Percentiles rank a stretch among this genome's conserved stretches.
Conservation (phyloP, 306 rosid species). For the Canavalia ensiformis region DNA sequence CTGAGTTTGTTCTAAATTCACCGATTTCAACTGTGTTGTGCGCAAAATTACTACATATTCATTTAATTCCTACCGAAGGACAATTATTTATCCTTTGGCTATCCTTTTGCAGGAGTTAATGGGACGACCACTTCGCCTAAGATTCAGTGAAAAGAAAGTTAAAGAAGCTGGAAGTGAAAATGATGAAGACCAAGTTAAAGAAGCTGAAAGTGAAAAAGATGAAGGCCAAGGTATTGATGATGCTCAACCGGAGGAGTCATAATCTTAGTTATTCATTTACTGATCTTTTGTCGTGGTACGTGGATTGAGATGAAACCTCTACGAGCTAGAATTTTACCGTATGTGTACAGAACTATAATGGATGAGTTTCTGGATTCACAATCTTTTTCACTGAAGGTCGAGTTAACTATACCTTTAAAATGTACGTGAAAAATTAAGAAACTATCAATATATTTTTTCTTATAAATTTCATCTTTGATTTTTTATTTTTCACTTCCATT, state of each 20-base stretch:
- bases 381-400: slow-evolving; percentile 26
- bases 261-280: slow-evolving; percentile 42
- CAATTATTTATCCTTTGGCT: slow-evolving; percentile 7
- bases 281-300: slow-evolving; percentile 40
- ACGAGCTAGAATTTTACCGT: slow-evolving; percentile 53
- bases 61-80: slow-evolving; percentile 29
- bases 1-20: neutral
- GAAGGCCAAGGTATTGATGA: slow-evolving; percentile 48
- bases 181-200: slow-evolving; percentile 54
- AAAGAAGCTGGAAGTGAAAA: slow-evolving; percentile 58
- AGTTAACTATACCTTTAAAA: slow-evolving; percentile 31
- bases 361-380: slow-evolving; percentile 43
- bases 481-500: neutral
- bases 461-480: neutral
- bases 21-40: slow-evolving; percentile 11
- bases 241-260: slow-evolving; percentile 49
- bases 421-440: slow-evolving; percentile 21
- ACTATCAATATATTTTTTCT: neutral
- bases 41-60: neutral
- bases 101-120: slow-evolving; percentile 70
- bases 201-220: slow-evolving; percentile 57
- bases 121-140: slow-evolving; percentile 81
- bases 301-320: slow-evolving; percentile 40
- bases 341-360: slow-evolving; percentile 44
- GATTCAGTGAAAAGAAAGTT: slow-evolving; percentile 68